phyloP scores from a whole-genome alignment of 148 eudicot genomes.

The Rhododendron henanense region DNA sequence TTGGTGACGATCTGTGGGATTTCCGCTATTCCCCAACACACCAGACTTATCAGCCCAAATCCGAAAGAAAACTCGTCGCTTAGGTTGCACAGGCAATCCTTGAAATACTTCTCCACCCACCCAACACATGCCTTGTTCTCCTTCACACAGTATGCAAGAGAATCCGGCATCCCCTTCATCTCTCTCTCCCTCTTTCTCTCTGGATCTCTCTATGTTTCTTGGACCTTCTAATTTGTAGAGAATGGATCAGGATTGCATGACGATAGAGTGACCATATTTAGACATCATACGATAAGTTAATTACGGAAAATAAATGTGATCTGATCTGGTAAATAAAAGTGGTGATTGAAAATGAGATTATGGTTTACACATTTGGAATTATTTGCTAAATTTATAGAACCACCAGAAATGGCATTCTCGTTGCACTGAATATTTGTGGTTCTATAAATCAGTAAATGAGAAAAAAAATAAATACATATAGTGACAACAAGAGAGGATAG shows the following conservation, averaged over 20 bases:
- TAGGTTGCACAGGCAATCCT: constrained; percentile 74
- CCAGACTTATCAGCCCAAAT: constrained; percentile 65
- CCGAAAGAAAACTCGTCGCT: constrained; percentile 70
- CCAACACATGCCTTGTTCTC: constrained; percentile 57
- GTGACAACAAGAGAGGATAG: not conserved
- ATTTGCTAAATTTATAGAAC: not conserved
- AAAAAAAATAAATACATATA: not conserved
- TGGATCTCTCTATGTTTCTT: not conserved
- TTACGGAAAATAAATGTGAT: not conserved
- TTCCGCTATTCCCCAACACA: constrained; percentile 93
- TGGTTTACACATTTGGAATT: not conserved
- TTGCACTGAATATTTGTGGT: not conserved
- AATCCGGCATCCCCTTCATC: constrained; percentile 15
- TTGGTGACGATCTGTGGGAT: constrained; percentile 96
- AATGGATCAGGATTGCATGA: not conserved
- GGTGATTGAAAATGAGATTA: not conserved
- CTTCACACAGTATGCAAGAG: constrained; percentile 45
- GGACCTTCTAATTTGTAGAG: not conserved
- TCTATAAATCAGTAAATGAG: not conserved
- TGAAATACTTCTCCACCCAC: constrained; percentile 72
- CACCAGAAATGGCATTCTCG: not conserved
- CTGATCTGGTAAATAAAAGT: not conserved
- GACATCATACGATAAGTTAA: not conserved
- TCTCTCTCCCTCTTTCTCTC: not conserved
- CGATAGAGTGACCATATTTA: not conserved